Evolutionary conservation across 106 monocot genomes (phyloP).

Genomic region (Amphibolis antarctica): DNA sequence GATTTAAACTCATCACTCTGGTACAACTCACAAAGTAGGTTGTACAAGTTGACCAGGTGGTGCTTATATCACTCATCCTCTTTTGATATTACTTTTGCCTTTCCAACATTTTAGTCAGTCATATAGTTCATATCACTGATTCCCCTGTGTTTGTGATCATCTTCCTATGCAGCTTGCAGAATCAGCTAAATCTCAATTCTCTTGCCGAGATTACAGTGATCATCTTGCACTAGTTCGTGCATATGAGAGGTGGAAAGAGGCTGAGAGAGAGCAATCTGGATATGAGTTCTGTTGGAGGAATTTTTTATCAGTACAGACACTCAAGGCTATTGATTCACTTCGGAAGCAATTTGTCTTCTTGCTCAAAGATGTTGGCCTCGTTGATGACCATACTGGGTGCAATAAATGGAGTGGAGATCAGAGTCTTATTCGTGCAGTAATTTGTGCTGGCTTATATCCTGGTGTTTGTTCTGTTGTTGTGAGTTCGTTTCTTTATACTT

Average conservation of each 20-base stretch:
- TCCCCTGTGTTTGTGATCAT: not conserved
- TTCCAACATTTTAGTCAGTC: no score
- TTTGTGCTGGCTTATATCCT: slow-evolving; percentile 94
- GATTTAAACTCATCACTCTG: no score
- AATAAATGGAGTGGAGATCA: slow-evolving; percentile 83
- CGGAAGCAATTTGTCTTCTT: slow-evolving; percentile 76
- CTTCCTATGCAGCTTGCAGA: slow-evolving; percentile 72
- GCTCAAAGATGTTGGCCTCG: slow-evolving; percentile 67
- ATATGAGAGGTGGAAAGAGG: slow-evolving; percentile 86
- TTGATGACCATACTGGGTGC: slow-evolving; percentile 45
- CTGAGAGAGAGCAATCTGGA: slow-evolving; percentile 73
- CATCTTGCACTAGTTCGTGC: slow-evolving; percentile 91
- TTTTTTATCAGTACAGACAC: slow-evolving; percentile 86
- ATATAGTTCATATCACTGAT: not conserved
- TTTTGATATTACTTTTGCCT: no score
- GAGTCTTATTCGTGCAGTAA: slow-evolving; percentile 74
- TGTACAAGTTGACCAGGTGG: no score
- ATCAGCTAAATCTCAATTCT: slow-evolving; percentile 87
- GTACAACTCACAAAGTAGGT: no score
- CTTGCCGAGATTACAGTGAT: slow-evolving; percentile 85
- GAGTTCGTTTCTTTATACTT: slow-evolving; percentile 9
- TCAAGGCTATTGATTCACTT: slow-evolving; percentile 89
- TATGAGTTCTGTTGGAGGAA: slow-evolving; percentile 98
- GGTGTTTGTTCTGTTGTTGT: slow-evolving; percentile 96
- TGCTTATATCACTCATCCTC: no score